phyloP scores from a whole-genome alignment of 306 rosid species.

The Ceratonia siliqua region DNA sequence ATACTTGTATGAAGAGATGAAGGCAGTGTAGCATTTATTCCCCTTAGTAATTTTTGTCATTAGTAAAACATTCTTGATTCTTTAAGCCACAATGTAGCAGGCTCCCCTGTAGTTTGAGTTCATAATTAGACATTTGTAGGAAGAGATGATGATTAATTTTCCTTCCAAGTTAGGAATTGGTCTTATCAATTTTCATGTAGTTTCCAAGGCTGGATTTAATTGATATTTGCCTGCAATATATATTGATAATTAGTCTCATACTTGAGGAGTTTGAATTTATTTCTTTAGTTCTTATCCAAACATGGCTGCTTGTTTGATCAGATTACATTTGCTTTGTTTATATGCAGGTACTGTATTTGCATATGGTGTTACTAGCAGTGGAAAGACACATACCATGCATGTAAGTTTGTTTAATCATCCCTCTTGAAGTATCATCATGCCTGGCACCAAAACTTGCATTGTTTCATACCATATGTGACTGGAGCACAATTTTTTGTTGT shows the following conservation, averaged over 20 bases:
- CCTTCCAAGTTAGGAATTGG: background rate
- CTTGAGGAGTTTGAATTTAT: background rate
- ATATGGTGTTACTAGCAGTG: no score
- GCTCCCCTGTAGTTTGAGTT: background rate
- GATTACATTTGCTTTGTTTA: slow-evolving; percentile 23
- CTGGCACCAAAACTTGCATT: no score
- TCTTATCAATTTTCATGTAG: no score
- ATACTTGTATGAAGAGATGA: background rate
- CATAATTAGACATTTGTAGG: background rate
- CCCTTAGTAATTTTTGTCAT: background rate
- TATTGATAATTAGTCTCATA: background rate
- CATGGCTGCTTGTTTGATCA: slow-evolving; percentile 1
- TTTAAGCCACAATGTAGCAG: background rate
- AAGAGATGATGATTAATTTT: background rate
- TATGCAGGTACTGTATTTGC: slow-evolving; percentile 84
- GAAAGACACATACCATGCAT: no score
- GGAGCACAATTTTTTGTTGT: background rate
- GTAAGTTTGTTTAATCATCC: no score
- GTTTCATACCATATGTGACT: background rate
- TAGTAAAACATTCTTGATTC: background rate
- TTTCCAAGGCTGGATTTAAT: background rate
- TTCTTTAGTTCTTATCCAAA: background rate
- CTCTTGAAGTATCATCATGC: background rate
- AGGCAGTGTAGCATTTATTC: no score
- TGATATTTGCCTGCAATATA: background rate